Evolutionary conservation across 768 basidiomycete genomes (phyloP).

Genomic region (Chalciporus chontae): DNA sequence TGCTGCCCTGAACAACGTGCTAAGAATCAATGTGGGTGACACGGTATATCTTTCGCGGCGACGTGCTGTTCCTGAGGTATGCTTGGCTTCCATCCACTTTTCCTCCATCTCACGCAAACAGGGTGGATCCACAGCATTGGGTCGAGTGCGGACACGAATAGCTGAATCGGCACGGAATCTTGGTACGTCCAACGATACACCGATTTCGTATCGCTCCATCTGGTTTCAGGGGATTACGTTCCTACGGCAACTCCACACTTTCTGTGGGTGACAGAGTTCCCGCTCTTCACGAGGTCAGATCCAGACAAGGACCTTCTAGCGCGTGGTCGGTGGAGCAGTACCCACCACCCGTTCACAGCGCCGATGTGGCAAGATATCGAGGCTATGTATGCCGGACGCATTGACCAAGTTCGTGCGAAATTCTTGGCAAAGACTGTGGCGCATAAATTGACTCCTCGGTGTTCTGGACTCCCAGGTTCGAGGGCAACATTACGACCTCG

Average conservation of each 20-base stretch:
- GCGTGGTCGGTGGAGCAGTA: slow-evolving; percentile 85
- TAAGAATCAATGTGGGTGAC: slow-evolving; percentile 48
- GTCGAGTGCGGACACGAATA: slow-evolving; percentile 63
- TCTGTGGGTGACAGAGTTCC: slow-evolving; percentile 95
- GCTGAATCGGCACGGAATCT: slow-evolving; percentile 61
- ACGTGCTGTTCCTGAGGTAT: slow-evolving; percentile 49
- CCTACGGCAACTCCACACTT: slow-evolving; percentile 69
- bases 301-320: slow-evolving; percentile 84
- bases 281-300: slow-evolving; percentile 84
- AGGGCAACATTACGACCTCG: slow-evolving; percentile 95
- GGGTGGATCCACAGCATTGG: slow-evolving; percentile 86
- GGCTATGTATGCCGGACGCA: slow-evolving; percentile 65
- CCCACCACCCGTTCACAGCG: slow-evolving; percentile 96
- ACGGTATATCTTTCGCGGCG: slow-evolving; percentile 58
- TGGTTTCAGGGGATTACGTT: slow-evolving; percentile 49
- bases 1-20: slow-evolving; percentile 35
- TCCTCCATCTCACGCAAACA: slow-evolving; percentile 34
- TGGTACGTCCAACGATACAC: slow-evolving; percentile 41
- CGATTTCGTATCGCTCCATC: slow-evolving; percentile 7
- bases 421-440: not conserved
- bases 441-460: slow-evolving; percentile 2
- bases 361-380: slow-evolving; percentile 89
- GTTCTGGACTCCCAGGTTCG: slow-evolving; percentile 56
- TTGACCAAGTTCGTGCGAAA: slow-evolving; percentile 46
- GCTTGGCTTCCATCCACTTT: slow-evolving; percentile 13